These are phyloP conservation scores for Botrytis elliptica DNA, from an alignment of 2,329 filamentous ascomycete species.

Conservation along the genomic window DNA sequence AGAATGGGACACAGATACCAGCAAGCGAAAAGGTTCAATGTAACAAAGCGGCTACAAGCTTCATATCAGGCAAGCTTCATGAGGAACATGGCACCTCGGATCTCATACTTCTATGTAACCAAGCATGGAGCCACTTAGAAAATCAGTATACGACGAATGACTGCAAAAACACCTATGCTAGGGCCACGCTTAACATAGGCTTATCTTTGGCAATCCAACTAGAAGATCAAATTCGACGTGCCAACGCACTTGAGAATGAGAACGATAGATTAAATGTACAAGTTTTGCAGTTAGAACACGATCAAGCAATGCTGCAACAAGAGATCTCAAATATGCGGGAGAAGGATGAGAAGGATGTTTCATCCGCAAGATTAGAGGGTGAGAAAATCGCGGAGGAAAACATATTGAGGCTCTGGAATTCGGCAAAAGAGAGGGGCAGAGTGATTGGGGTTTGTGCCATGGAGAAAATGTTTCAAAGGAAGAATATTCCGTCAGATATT, in stretches of 20 bases:
- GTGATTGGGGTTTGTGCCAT: not conserved
- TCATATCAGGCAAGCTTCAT: not conserved
- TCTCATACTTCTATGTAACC: not conserved
- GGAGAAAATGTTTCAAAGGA: not conserved
- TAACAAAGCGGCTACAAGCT: not conserved
- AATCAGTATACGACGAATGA: not conserved
- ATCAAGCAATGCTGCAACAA: not conserved
- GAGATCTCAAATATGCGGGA: not conserved
- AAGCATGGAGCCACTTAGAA: not conserved
- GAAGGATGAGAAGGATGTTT: not conserved
- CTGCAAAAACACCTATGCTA: not conserved
- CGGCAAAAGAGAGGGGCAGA: not conserved
- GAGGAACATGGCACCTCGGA: not conserved
- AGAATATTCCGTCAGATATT: not conserved
- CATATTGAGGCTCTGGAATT: not conserved
- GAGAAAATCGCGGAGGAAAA: constrained; percentile 1
- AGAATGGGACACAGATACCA: not conserved
- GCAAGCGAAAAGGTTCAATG: not conserved
- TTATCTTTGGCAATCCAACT: not conserved
- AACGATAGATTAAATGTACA: not conserved
- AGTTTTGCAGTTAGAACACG: not conserved
- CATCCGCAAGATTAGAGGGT: not conserved
- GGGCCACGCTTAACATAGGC: not conserved
- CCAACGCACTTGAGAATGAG: not conserved
- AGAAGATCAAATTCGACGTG: not conserved